phyloP scores from a whole-genome alignment of 148 eudicot genomes.

The Pouteria glomerata region DNA sequence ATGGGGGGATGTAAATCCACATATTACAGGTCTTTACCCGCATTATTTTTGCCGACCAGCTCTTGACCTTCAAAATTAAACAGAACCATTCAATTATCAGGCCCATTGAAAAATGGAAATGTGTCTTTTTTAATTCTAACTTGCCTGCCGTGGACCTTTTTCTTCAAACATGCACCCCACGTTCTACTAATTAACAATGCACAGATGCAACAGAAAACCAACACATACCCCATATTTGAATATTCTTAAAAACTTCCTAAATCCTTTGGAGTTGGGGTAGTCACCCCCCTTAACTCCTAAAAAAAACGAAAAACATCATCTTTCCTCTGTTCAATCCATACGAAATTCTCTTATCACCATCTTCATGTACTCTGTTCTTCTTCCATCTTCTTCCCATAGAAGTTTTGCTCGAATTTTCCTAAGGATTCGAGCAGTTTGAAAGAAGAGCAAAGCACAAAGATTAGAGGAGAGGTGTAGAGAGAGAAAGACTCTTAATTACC shows the following conservation, averaged over 20 bases:
- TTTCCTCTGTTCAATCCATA: not conserved
- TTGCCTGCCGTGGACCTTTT: not conserved
- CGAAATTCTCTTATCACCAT: not conserved
- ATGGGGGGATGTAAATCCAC: not conserved
- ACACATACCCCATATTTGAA: not conserved
- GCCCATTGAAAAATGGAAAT: not conserved
- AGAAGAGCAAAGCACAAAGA: not conserved
- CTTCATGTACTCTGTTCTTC: not conserved
- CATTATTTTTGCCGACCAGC: too few relatives aligned
- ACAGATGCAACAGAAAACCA: slow-evolving; percentile 15
- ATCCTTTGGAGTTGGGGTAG: not conserved
- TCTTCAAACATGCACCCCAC: slow-evolving; percentile 25
- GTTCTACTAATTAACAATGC: slow-evolving; percentile 12
- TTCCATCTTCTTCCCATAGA: not conserved
- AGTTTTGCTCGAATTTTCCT: not conserved
- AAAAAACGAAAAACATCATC: not conserved
- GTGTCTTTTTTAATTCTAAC: not conserved
- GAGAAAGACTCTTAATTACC: slow-evolving; percentile 6
- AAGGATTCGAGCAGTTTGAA: slow-evolving; percentile 10
- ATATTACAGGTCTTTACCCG: not conserved
- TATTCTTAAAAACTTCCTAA: not conserved
- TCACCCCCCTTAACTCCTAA: too few relatives aligned
- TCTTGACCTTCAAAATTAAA: not conserved
- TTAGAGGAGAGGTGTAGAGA: too few relatives aligned
- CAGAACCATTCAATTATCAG: slow-evolving; percentile 3